These are phyloP conservation scores for Fusarium graminum DNA, from an alignment of 2,329 filamentous ascomycete species.

Conservation along the genomic window DNA sequence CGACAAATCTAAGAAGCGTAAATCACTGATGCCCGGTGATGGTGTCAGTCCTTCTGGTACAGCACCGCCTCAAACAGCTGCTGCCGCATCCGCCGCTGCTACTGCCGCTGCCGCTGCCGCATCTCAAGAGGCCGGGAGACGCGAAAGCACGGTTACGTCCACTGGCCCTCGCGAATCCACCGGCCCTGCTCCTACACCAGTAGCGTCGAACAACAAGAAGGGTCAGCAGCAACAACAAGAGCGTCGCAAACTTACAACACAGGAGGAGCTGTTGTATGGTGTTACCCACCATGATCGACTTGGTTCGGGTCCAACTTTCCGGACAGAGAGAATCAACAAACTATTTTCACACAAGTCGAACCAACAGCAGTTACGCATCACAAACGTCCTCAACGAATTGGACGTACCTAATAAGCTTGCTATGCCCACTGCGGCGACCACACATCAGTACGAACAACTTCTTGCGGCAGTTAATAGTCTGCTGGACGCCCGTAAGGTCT, in stretches of 20 bases:
- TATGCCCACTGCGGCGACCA: constrained; percentile 80
- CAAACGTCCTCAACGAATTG: constrained; percentile 77
- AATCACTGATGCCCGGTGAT: constrained; percentile 74
- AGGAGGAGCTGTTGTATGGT: constrained; percentile 84
- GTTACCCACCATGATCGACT: constrained; percentile 88
- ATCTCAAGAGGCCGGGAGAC: constrained; percentile 58
- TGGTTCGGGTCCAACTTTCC: constrained; percentile 88
- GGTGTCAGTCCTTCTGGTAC: constrained; percentile 61
- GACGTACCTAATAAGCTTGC: constrained; percentile 77
- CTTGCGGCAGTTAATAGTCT: constrained; percentile 76
- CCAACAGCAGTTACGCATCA: constrained; percentile 81
- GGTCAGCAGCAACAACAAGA: constrained; percentile 58
- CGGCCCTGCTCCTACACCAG: constrained; percentile 52
- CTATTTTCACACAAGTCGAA: constrained; percentile 82
- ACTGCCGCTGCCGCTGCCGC: constrained; percentile 46
- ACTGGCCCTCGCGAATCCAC: constrained; percentile 55
- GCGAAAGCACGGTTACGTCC: constrained; percentile 67
- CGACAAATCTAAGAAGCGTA: constrained; percentile 92
- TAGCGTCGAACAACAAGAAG: constrained; percentile 64
- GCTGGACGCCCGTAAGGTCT: constrained; percentile 79
- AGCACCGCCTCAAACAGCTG: constrained; percentile 52
- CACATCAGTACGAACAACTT: constrained; percentile 77
- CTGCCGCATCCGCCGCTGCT: constrained; percentile 29
- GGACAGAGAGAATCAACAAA: constrained; percentile 84
- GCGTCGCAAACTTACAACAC: constrained; percentile 77